Evolutionary conservation across 805 yeast genomes (phyloP).

Genomic region (Saccharomycopsis fermentans): DNA sequence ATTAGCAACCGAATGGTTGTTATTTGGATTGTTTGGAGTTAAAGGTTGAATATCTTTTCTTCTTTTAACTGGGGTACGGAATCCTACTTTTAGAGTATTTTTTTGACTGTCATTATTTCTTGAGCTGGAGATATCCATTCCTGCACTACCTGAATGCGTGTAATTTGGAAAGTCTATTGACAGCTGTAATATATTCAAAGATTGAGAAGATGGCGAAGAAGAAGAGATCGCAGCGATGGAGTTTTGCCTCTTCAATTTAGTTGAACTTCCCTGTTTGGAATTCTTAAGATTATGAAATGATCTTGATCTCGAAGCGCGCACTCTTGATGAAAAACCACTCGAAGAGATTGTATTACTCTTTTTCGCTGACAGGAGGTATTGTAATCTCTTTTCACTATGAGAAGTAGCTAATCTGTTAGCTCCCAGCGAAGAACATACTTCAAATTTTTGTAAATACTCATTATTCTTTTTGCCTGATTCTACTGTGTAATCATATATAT

Average conservation of each 20-base stretch:
- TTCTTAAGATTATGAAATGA: neutral
- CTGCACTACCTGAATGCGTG: neutral
- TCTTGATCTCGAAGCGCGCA: neutral
- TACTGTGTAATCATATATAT: neutral
- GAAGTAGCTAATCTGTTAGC: neutral
- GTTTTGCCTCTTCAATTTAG: neutral
- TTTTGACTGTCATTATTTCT: neutral
- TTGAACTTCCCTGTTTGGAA: neutral
- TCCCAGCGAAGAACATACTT: neutral
- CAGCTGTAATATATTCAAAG: neutral
- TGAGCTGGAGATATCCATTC: neutral
- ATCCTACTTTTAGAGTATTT: neutral
- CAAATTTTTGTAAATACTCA: neutral
- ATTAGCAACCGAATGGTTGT: neutral
- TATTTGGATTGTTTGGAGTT: neutral
- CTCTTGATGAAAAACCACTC: neutral
- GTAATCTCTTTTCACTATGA: neutral
- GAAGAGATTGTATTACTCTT: neutral
- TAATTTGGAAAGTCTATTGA: neutral
- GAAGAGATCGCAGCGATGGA: neutral
- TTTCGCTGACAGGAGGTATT: neutral
- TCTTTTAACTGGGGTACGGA: neutral
- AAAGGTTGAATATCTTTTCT: neutral
- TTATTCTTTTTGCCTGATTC: neutral
- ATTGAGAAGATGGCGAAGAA: neutral